phyloP scores from a whole-genome alignment of 495 filamentous ascomycete species.

The Aspergillus conjunctus region DNA sequence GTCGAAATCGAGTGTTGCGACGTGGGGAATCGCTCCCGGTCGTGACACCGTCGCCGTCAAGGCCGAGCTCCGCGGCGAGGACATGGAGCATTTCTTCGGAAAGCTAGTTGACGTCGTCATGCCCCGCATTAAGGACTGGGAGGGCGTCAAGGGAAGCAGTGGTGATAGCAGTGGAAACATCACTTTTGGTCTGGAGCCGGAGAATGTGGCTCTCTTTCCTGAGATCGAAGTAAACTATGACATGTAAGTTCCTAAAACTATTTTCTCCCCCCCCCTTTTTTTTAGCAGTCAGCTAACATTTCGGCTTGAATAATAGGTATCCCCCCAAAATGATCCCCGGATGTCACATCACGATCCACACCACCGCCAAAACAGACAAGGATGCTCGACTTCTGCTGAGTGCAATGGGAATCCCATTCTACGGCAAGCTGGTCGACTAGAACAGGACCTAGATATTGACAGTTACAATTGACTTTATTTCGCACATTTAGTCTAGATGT shows the following conservation, averaged over 20 bases:
- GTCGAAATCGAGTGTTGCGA: constrained; percentile 64
- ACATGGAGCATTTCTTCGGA: constrained; percentile 85
- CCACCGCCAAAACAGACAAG: constrained; percentile 82
- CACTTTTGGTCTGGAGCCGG: constrained; percentile 70
- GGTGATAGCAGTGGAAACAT: constrained; percentile 91
- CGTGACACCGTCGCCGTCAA: constrained; percentile 60
- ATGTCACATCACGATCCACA: constrained; percentile 84
- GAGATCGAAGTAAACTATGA: constrained; percentile 92
- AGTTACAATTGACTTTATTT: background rate
- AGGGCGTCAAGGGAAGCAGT: constrained; percentile 70
- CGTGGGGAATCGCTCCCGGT: constrained; percentile 61
- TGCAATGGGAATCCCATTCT: constrained; percentile 78
- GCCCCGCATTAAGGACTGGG: constrained; percentile 93
- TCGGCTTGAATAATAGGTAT: constrained; percentile 52
- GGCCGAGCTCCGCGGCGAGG: constrained; percentile 71
- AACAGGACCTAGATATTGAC: background rate
- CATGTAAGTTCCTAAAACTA: constrained; percentile 59
- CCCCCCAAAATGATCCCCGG: constrained; percentile 92
- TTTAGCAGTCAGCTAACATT: background rate
- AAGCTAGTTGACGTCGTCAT: constrained; percentile 86
- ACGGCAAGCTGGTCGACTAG: constrained; percentile 67
- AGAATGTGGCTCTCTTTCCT: constrained; percentile 78
- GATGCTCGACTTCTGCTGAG: constrained; percentile 86
- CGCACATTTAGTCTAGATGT: background rate
- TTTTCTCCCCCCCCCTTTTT: background rate